Conservation (phyloP, 352 stramenopile species). For the Plasmopara halstedii region DNA sequence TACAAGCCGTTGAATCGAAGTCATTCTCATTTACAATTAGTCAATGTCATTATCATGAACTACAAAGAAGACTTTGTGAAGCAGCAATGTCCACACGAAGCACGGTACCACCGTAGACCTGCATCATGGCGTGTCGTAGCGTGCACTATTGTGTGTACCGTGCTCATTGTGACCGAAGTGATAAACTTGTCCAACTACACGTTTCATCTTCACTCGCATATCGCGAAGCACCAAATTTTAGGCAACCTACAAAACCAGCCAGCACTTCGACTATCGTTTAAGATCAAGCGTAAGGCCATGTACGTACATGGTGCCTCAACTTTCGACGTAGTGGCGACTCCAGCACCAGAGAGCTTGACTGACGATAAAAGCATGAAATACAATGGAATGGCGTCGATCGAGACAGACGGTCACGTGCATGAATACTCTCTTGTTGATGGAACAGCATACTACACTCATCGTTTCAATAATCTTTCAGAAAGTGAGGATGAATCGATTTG, state of each 20-base stretch:
- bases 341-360: conserved; percentile 5
- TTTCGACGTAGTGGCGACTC: conserved; percentile 31
- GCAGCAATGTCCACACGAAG: conserved; percentile 1
- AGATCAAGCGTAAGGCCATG: conserved; percentile 36
- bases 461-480: neutral
- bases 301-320: conserved; percentile 24
- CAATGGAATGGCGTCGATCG: conserved; percentile 25
- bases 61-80: conserved; percentile 5
- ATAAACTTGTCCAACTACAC: conserved; percentile 22
- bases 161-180: conserved; percentile 16
- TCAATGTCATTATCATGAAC: conserved; percentile 1
- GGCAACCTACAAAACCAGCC: conserved; percentile 25
- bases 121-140: conserved; percentile 11
- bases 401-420: conserved; percentile 18
- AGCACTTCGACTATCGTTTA: conserved; percentile 28
- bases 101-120: neutral
- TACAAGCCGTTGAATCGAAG: too few species aligned
- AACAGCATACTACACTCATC: conserved; percentile 25
- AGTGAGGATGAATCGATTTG: conserved; percentile 8
- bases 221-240: conserved; percentile 38
- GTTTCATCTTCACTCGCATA: conserved; percentile 27
- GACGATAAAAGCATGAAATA: conserved; percentile 21
- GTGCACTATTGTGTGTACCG: conserved; percentile 1
- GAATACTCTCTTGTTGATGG: conserved; percentile 31
- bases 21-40: neutral